Conservation (phyloP, 2,329 filamentous ascomycete genomes). For the Pestalotiopsis sp. region DNA sequence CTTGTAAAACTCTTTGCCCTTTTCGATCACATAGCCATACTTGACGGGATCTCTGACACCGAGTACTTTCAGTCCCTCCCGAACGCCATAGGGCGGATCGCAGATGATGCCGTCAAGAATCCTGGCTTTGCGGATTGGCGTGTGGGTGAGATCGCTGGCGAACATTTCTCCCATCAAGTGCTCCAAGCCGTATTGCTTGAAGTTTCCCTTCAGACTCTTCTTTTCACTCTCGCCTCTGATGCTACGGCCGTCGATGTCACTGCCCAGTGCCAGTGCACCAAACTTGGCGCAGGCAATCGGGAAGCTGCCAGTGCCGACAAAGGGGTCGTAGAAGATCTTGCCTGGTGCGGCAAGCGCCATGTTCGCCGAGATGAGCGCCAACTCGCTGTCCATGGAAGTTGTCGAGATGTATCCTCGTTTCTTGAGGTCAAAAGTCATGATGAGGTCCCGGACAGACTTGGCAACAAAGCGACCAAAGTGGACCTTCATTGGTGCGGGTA, state of each 20-base stretch:
- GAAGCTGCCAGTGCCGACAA: slow-evolving; percentile 94
- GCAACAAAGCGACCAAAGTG: slow-evolving; percentile 76
- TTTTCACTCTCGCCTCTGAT: slow-evolving; percentile 71
- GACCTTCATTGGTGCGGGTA: slow-evolving; percentile 60
- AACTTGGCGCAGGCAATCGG: slow-evolving; percentile 89
- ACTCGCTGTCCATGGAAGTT: slow-evolving; percentile 95
- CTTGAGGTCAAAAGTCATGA: slow-evolving; percentile 83
- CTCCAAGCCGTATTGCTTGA: slow-evolving; percentile 77
- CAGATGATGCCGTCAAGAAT: slow-evolving; percentile 86
- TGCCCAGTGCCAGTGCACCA: slow-evolving; percentile 80
- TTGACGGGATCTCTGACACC: slow-evolving; percentile 72
- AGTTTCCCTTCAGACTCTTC: slow-evolving; percentile 67
- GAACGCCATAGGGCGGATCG: slow-evolving; percentile 93
- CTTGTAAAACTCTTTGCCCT: slow-evolving; percentile 71
- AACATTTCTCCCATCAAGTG: slow-evolving; percentile 75
- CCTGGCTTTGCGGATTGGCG: slow-evolving; percentile 63
- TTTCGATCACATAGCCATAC: slow-evolving; percentile 62
- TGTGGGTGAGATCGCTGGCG: slow-evolving; percentile 85
- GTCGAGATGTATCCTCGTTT: slow-evolving; percentile 93
- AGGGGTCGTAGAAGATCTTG: slow-evolving; percentile 90
- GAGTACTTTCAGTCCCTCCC: slow-evolving; percentile 87
- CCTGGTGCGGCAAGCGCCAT: slow-evolving; percentile 81
- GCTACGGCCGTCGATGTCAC: slow-evolving; percentile 90
- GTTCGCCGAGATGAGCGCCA: slow-evolving; percentile 90
- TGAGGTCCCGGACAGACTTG: slow-evolving; percentile 66